Evolutionary conservation across 2,329 filamentous ascomycete genomes (phyloP).

Genomic region (Biscogniauxia sp.): DNA sequence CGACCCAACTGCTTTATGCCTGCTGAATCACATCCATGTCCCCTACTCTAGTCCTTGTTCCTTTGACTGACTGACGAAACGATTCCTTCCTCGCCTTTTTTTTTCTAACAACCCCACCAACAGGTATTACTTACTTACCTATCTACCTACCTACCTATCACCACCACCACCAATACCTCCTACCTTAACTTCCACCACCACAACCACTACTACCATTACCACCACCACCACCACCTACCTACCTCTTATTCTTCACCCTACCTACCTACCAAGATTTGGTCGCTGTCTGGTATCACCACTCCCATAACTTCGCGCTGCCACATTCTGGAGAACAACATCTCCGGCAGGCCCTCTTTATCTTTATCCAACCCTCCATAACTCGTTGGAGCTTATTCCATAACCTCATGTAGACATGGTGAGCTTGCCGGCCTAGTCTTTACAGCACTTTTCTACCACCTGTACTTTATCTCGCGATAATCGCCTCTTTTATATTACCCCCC

Average conservation of each 20-base stretch:
- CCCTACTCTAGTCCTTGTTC: background rate
- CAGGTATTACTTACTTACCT: background rate
- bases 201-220: constrained; percentile 5
- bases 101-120: background rate
- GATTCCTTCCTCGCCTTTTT: background rate
- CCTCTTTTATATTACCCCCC: background rate
- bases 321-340: background rate
- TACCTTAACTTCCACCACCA: background rate
- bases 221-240: constrained; percentile 4
- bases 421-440: constrained; percentile 7
- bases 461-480: background rate
- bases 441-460: constrained; percentile 1
- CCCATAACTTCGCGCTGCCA: background rate
- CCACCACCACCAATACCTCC: constrained; percentile 1
- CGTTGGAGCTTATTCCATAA: background rate
- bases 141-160: background rate
- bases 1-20: too few relatives aligned
- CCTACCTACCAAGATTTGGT: too few relatives aligned
- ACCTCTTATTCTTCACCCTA: background rate
- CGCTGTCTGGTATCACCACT: too few relatives aligned
- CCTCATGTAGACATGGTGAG: constrained; percentile 18
- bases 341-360: background rate
- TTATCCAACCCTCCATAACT: background rate
- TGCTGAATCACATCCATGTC: background rate
- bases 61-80: background rate